Evolutionary conservation across 1,284 basidiomycete genomes (phyloP).

Genomic region (Wallemia ichthyophaga): DNA sequence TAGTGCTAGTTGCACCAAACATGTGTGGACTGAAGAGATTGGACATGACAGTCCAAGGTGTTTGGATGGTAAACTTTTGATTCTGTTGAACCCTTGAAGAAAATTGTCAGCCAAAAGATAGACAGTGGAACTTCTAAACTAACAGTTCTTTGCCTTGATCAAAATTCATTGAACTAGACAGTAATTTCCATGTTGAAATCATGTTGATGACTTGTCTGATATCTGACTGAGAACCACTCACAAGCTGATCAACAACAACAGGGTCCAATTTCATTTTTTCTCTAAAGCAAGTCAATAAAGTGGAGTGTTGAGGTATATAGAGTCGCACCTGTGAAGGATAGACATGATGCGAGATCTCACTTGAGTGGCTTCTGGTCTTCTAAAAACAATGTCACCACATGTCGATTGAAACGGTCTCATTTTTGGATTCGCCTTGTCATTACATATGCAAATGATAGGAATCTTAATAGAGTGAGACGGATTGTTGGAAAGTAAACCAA

Average conservation of each 20-base stretch:
- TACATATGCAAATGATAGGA: conserved; percentile 93
- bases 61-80: conserved; percentile 70
- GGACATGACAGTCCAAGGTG: conserved; percentile 58
- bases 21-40: conserved; percentile 68
- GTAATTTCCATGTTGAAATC: conserved; percentile 81
- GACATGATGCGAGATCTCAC: conserved; percentile 63
- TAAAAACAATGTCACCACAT: conserved; percentile 46
- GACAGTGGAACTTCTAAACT: too few relatives aligned
- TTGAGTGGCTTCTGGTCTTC: conserved; percentile 36
- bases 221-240: conserved; percentile 65
- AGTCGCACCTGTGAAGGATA: conserved; percentile 50
- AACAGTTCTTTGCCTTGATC: conserved; percentile 70
- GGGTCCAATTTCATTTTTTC: conserved; percentile 73
- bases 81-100: conserved; percentile 43
- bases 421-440: conserved; percentile 59
- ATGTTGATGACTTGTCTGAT: conserved; percentile 92
- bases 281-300: conserved; percentile 18
- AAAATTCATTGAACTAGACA: conserved; percentile 45
- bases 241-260: conserved; percentile 73
- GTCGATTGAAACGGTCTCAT: conserved; percentile 56
- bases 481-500: not conserved
- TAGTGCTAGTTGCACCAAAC: conserved; percentile 48
- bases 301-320: not conserved
- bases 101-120: too few relatives aligned
- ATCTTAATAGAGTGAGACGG: conserved; percentile 23